phyloP scores from a whole-genome alignment of 2,329 filamentous ascomycete species.

The Atkinsonella texensis region DNA sequence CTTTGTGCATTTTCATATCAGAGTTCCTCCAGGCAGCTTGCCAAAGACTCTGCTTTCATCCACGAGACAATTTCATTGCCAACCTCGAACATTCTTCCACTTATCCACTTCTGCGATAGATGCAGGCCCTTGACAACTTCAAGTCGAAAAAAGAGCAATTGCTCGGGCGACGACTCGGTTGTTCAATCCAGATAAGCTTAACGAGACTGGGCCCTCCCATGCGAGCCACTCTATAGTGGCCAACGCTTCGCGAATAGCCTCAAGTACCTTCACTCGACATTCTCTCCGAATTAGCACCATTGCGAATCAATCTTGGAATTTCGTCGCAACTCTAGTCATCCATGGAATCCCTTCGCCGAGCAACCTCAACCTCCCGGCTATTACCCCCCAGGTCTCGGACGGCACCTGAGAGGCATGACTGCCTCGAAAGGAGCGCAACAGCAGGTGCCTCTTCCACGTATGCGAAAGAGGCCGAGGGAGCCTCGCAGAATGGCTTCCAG shows the following conservation, averaged over 20 bases:
- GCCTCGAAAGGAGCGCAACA: neutral
- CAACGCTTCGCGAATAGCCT: neutral
- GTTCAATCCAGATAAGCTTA: no score
- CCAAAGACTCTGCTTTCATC: neutral
- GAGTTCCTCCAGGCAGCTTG: neutral
- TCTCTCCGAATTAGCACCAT: neutral
- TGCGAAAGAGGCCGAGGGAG: neutral
- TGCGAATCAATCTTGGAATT: neutral
- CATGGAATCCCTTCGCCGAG: neutral
- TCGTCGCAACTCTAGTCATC: neutral
- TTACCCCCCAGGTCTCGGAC: neutral
- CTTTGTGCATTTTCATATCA: neutral
- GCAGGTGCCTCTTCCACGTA: neutral
- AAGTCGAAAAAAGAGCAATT: no score
- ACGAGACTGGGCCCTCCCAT: no score
- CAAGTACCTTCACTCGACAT: neutral
- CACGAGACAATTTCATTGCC: neutral
- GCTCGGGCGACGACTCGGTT: no score
- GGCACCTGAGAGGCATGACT: neutral
- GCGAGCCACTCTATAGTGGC: neutral
- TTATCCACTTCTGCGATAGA: no score
- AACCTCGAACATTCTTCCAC: neutral
- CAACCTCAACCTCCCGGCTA: neutral
- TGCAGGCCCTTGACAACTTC: no score
- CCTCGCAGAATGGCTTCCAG: neutral